These are phyloP conservation scores for Cutaneotrichosporon daszewskae DNA, from an alignment of 1,284 basidiomycete genomes.

Conservation along the genomic window DNA sequence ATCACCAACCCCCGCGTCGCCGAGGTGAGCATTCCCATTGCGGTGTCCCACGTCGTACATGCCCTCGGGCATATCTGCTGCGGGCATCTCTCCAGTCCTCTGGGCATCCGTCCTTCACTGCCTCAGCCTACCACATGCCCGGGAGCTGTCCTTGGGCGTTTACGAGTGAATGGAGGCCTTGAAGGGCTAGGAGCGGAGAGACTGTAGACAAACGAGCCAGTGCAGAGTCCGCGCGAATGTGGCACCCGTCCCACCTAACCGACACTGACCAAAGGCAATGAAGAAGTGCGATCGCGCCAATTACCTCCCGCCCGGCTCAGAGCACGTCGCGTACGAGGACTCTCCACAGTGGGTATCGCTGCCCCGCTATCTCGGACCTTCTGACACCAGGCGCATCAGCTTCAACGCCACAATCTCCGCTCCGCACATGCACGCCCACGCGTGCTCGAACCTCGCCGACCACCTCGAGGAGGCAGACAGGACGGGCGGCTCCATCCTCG, in stretches of 20 bases:
- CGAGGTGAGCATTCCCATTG: slow-evolving; percentile 26
- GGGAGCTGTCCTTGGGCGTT: no score
- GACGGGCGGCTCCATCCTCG: slow-evolving; percentile 29
- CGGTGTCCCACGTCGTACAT: no score
- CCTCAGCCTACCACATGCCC: no score
- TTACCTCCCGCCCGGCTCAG: slow-evolving; percentile 28
- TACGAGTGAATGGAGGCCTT: no score
- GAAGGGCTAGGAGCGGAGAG: no score
- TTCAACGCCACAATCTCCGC: slow-evolving; percentile 48
- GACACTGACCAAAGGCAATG: slow-evolving; percentile 35
- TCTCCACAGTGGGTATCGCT: slow-evolving; percentile 40
- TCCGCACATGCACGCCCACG: slow-evolving; percentile 48
- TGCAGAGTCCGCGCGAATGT: no score
- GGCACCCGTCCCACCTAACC: no score
- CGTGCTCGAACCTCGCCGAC: slow-evolving; percentile 37
- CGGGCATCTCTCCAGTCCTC: no score
- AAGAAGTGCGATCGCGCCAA: slow-evolving; percentile 40
- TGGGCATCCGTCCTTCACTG: no score
- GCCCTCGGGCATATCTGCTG: no score
- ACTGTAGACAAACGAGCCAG: no score
- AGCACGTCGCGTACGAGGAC: slow-evolving; percentile 38
- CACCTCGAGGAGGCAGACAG: slow-evolving; percentile 21
- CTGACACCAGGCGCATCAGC: slow-evolving; percentile 35
- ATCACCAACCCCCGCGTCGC: slow-evolving; percentile 34
- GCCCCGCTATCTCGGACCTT: neutral